These are phyloP conservation scores for Trifolium subterraneum DNA, from an alignment of 306 rosid genomes.

Conservation along the genomic window DNA sequence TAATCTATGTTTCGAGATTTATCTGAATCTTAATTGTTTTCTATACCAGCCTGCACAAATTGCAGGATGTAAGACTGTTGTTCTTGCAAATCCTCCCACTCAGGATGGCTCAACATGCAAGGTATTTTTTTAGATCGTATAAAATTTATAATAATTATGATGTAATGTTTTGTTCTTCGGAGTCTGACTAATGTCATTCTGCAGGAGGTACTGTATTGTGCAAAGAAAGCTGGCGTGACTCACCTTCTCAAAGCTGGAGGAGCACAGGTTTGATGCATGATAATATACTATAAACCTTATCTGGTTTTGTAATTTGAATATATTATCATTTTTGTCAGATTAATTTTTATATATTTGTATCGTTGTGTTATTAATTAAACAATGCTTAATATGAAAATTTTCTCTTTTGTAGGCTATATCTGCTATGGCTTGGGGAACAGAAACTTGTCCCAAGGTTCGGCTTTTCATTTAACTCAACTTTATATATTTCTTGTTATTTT, in stretches of 20 bases:
- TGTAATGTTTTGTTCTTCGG: constrained; percentile 30
- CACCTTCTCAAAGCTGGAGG: constrained; percentile 99
- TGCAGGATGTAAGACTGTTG: constrained; percentile 92
- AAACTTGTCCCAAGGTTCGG: constrained; percentile 92
- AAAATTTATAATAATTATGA: constrained; percentile 23
- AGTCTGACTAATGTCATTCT: constrained; percentile 44
- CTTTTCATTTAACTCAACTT: background rate
- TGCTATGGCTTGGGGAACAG: constrained; percentile 99
- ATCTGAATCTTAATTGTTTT: constrained; percentile 42
- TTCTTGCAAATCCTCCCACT: constrained; percentile 94
- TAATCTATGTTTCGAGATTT: constrained; percentile 24
- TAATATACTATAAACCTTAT: constrained; percentile 9
- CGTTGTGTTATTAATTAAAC: constrained; percentile 6
- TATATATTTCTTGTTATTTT: background rate
- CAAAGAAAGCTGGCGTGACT: constrained; percentile 97
- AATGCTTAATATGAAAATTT: constrained; percentile 2
- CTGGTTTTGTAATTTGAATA: constrained; percentile 28
- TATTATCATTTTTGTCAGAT: constrained; percentile 8
- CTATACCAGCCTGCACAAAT: constrained; percentile 86
- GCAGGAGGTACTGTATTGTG: constrained; percentile 97
- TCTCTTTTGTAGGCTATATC: constrained; percentile 74
- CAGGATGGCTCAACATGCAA: constrained; percentile 87
- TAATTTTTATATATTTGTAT: constrained; percentile 21
- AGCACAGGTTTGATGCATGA: constrained; percentile 79
- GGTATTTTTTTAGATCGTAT: constrained; percentile 54